Percentiles rank a stretch among this genome's conserved stretches.
phyloP scores from a whole-genome alignment of 371 early-diverging fungal species.

The Apophysomyces variabilis region DNA sequence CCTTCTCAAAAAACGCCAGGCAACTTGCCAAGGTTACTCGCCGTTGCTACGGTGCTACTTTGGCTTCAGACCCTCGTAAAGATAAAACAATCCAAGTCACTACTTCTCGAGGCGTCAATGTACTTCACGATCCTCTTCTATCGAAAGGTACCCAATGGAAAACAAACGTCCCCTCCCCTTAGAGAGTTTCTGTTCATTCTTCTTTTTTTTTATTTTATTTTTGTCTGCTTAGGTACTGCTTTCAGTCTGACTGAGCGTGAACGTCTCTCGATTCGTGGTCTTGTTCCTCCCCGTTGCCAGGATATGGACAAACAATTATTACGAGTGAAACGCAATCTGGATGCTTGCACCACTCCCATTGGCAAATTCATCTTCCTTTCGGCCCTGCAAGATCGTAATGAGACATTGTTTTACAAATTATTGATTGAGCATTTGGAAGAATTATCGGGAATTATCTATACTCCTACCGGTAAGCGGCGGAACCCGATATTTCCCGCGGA shows the following conservation, averaged over 20 bases:
- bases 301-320: conserved; percentile 69
- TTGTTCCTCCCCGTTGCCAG: conserved; percentile 69
- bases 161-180: background rate
- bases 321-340: conserved; percentile 64
- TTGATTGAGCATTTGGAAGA: conserved; percentile 64
- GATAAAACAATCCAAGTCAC: conserved; percentile 64
- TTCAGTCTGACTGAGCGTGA: conserved; percentile 68
- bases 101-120: conserved; percentile 59
- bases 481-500: conserved; percentile 7
- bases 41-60: conserved; percentile 13
- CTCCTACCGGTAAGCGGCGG: conserved; percentile 45
- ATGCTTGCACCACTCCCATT: conserved; percentile 61
- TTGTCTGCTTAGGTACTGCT: conserved; percentile 54
- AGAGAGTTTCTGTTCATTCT: too few species aligned
- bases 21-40: background rate
- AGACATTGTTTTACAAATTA: conserved; percentile 69
- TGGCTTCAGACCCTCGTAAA: conserved; percentile 54
- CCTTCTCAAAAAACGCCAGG: conserved; percentile 2
- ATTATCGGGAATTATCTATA: conserved; percentile 53
- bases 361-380: conserved; percentile 61
- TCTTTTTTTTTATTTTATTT: background rate
- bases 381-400: conserved; percentile 64
- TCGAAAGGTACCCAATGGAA: conserved; percentile 49
- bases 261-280: conserved; percentile 68
- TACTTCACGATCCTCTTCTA: conserved; percentile 63